A percentile compares a stretch with the other conserved stretches of the same genome.
These are phyloP conservation scores for Fraxinus platypoda DNA, from an alignment of 305 asterid species.

Conservation along the genomic window DNA sequence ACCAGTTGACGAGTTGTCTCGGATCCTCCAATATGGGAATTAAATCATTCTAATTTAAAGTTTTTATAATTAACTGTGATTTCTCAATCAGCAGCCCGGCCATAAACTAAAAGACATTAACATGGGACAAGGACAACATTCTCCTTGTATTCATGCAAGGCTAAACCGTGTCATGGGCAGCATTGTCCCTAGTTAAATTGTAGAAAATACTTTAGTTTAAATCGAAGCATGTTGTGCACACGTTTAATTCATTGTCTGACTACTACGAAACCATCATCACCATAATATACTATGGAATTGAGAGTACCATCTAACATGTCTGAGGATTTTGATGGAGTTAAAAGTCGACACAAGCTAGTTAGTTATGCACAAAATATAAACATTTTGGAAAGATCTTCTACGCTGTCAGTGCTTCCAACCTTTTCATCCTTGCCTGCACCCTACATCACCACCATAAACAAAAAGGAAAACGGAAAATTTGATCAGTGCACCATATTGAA, in stretches of 20 bases:
- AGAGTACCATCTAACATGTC: neutral
- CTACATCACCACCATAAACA: neutral
- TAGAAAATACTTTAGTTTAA: no score
- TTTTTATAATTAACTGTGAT: neutral
- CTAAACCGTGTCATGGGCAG: neutral
- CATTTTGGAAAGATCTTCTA: neutral
- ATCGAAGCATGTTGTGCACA: no score
- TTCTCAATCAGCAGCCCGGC: neutral
- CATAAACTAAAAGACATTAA: neutral
- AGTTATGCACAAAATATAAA: neutral
- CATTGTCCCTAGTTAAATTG: neutral
- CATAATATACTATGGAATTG: neutral
- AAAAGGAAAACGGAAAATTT: no score
- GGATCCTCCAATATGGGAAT: slow-evolving; percentile 23
- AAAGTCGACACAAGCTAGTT: neutral
- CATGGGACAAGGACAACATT: neutral
- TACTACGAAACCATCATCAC: neutral
- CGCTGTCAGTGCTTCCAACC: neutral
- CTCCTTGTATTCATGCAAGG: neutral
- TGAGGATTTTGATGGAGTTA: neutral
- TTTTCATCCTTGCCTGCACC: neutral
- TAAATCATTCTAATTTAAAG: neutral
- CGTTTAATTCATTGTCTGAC: no score
- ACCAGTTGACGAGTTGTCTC: slow-evolving; percentile 1
- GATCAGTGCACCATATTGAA: no score